Evolutionary conservation across 2,329 filamentous ascomycete species (phyloP).

Genomic region (Cercospora brassicicola): DNA sequence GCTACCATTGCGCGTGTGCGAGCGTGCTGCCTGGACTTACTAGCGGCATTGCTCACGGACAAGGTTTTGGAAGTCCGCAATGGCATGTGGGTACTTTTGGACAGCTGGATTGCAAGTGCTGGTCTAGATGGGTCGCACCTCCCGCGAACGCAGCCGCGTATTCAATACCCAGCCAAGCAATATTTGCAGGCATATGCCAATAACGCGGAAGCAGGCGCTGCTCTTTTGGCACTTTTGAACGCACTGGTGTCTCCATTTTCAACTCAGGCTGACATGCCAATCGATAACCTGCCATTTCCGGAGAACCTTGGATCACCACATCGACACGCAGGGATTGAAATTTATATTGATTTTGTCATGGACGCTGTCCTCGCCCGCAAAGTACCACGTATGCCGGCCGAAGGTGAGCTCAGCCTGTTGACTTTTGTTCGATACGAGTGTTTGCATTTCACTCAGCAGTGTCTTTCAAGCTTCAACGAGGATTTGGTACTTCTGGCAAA

Average conservation of each 20-base stretch:
- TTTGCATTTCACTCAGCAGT: constrained; percentile 77
- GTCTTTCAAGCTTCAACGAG: constrained; percentile 87
- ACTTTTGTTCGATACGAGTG: constrained; percentile 72
- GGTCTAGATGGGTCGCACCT: constrained; percentile 25
- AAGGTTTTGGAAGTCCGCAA: constrained; percentile 68
- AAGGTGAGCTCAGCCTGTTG: constrained; percentile 61
- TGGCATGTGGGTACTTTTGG: constrained; percentile 76
- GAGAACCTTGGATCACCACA: constrained; percentile 77
- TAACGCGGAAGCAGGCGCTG: constrained; percentile 54
- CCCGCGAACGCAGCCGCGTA: constrained; percentile 20
- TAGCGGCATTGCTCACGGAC: constrained; percentile 72
- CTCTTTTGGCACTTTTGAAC: constrained; percentile 76
- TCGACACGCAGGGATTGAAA: constrained; percentile 81
- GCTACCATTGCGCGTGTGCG: constrained; percentile 74
- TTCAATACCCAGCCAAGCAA: constrained; percentile 31
- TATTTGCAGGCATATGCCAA: constrained; percentile 36
- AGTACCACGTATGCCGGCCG: constrained; percentile 61
- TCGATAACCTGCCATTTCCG: constrained; percentile 77
- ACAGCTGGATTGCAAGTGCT: constrained; percentile 71
- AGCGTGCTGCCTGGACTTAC: constrained; percentile 77
- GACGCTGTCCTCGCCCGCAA: constrained; percentile 61
- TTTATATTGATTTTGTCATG: constrained; percentile 88
- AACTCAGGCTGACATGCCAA: constrained; percentile 61
- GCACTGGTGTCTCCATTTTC: constrained; percentile 67
- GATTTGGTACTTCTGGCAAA: constrained; percentile 84